A percentile compares a stretch with the other conserved stretches of the same genome.
These are phyloP conservation scores for Eutrema japonicum DNA, from an alignment of 345 rosid genomes.

Conservation along the genomic window DNA sequence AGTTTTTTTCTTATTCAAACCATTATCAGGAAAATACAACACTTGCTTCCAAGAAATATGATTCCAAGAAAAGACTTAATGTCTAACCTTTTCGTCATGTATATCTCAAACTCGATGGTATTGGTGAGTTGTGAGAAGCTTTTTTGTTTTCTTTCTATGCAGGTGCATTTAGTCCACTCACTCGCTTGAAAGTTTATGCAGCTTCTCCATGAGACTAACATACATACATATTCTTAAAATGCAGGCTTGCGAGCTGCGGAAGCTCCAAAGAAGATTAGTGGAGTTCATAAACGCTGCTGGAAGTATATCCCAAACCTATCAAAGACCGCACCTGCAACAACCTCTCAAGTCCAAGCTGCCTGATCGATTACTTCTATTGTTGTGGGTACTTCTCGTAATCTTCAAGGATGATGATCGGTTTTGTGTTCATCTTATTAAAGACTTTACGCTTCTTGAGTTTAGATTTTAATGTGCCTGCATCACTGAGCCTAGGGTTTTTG, in stretches of 20 bases:
- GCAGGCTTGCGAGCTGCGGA: conserved; percentile 71
- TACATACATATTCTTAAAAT: conserved; percentile 10
- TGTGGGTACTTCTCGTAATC: conserved; percentile 26
- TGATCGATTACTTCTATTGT: conserved; percentile 44
- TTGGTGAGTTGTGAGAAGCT: conserved; percentile 5
- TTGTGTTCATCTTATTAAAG: conserved; percentile 16
- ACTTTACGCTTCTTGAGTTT: background rate
- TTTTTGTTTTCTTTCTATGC: background rate
- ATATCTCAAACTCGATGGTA: background rate
- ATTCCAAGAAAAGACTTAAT: too few species aligned
- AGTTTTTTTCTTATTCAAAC: conserved; percentile 31
- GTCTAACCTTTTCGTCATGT: background rate
- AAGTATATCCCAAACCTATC: conserved; percentile 66
- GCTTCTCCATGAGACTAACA: conserved; percentile 24
- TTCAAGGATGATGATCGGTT: background rate
- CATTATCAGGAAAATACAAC: background rate
- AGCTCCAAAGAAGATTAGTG: conserved; percentile 87
- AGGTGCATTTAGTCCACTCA: background rate
- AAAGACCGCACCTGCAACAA: conserved; percentile 50
- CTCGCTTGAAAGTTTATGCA: background rate
- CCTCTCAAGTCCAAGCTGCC: conserved; percentile 56
- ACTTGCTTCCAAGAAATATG: background rate
- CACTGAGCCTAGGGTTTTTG: background rate
- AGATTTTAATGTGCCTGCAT: conserved; percentile 14
- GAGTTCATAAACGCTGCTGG: conserved; percentile 95